These are phyloP conservation scores for Rhizopogon sp. DNA, from an alignment of 768 basidiomycete genomes.

Conservation along the genomic window DNA sequence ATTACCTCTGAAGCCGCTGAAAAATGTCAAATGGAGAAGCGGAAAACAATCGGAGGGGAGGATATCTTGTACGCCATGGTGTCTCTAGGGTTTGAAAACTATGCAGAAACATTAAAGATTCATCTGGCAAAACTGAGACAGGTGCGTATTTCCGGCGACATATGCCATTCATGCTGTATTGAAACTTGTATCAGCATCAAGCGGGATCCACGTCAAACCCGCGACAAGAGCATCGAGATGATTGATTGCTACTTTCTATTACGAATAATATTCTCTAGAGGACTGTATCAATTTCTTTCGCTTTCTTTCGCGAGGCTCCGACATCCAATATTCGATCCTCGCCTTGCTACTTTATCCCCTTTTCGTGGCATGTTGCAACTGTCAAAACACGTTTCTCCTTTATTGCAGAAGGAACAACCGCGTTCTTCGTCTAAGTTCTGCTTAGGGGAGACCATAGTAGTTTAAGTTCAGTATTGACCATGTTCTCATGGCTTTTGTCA, in stretches of 20 bases:
- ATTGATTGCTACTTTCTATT: constrained; percentile 2
- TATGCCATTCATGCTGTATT: not conserved
- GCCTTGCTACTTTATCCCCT: not conserved
- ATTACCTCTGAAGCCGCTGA: constrained; percentile 97
- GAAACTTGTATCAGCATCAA: constrained; percentile 15
- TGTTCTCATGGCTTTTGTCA: too few species aligned
- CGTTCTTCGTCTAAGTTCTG: too few species aligned
- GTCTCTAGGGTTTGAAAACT: constrained; percentile 90
- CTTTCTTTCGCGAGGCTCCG: not conserved
- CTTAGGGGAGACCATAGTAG: too few species aligned
- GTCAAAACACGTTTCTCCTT: not conserved
- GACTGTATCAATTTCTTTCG: not conserved
- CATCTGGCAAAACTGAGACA: constrained; percentile 87
- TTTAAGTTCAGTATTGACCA: too few species aligned
- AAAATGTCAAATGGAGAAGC: constrained; percentile 89
- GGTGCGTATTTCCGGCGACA: constrained; percentile 35
- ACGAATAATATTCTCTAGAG: not conserved
- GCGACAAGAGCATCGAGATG: constrained; percentile 19
- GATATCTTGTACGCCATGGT: constrained; percentile 96
- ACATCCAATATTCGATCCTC: too few species aligned
- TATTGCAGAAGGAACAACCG: too few species aligned
- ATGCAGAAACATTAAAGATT: constrained; percentile 88
- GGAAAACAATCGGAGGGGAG: constrained; percentile 97
- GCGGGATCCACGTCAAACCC: constrained; percentile 23
- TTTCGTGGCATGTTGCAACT: not conserved